Conservation (phyloP, 2,329 filamentous ascomycete genomes). For the Neofusicoccum ribis region DNA sequence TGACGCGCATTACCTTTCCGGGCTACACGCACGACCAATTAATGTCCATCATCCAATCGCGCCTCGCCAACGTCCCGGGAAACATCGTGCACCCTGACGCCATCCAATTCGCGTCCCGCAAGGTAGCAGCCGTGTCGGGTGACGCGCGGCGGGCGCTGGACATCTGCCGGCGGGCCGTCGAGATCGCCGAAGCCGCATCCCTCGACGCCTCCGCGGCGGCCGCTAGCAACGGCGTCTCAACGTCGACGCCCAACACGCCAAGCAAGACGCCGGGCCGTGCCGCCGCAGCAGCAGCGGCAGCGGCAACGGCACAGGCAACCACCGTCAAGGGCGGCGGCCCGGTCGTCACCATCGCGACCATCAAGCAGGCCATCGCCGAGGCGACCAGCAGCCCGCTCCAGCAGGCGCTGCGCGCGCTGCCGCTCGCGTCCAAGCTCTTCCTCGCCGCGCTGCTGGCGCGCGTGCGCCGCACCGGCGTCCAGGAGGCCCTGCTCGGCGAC, state of each 20-base stretch:
- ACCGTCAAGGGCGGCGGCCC: neutral
- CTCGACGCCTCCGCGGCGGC: constrained; percentile 29
- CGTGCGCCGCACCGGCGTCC: constrained; percentile 78
- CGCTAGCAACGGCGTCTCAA: constrained; percentile 37
- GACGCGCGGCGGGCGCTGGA: constrained; percentile 90
- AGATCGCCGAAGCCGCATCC: constrained; percentile 82
- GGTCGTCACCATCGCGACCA: constrained; percentile 85
- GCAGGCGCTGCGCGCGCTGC: constrained; percentile 79
- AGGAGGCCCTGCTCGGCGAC: constrained; percentile 85
- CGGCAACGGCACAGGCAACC: neutral
- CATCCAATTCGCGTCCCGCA: constrained; percentile 92
- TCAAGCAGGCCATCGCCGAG: constrained; percentile 93
- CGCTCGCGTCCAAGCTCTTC: constrained; percentile 80
- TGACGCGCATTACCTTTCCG: constrained; percentile 94
- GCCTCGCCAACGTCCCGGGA: constrained; percentile 82
- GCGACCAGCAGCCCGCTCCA: constrained; percentile 91
- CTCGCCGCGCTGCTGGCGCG: constrained; percentile 79
- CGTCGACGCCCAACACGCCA: constrained; percentile 56
- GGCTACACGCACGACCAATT: constrained; percentile 97
- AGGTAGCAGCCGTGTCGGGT: constrained; percentile 93
- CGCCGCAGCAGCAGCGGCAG: constrained; percentile 11
- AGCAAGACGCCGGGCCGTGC: constrained; percentile 51
- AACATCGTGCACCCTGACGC: constrained; percentile 91
- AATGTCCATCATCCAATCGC: constrained; percentile 96
- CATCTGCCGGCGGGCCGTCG: constrained; percentile 91